phyloP scores from a whole-genome alignment of 2,329 filamentous ascomycete species.

The Fusarium sp. region DNA sequence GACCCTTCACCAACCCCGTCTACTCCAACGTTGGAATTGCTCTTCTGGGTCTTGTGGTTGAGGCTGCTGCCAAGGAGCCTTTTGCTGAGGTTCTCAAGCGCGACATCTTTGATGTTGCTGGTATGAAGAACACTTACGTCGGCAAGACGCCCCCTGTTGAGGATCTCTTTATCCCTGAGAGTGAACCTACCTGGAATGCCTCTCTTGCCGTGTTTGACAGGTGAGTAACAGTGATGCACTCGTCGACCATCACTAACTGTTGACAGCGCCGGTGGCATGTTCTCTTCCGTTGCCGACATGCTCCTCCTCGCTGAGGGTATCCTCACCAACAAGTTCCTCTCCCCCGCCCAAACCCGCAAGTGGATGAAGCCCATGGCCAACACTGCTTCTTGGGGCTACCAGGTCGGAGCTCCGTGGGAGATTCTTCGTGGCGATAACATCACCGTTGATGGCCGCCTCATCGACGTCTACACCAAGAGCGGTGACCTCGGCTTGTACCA shows the following conservation, averaged over 20 bases:
- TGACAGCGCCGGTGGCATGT: constrained; percentile 53
- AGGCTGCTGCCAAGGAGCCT: constrained; percentile 55
- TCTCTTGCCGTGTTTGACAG: constrained; percentile 50
- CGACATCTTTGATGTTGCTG: constrained; percentile 55
- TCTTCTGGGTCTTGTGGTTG: constrained; percentile 59
- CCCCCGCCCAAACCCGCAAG: constrained; percentile 52
- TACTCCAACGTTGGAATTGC: constrained; percentile 64
- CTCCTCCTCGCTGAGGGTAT: constrained; percentile 57
- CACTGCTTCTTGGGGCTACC: constrained; percentile 52
- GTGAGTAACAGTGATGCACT: constrained; percentile 41
- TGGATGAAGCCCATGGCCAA: constrained; percentile 59
- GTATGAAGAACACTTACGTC: constrained; percentile 56
- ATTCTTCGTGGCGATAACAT: constrained; percentile 55
- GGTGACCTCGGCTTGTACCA: constrained; percentile 59
- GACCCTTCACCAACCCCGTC: constrained; percentile 57
- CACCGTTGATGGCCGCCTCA: constrained; percentile 52
- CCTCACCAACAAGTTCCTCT: constrained; percentile 55
- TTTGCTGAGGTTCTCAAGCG: constrained; percentile 55
- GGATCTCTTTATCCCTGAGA: constrained; percentile 51
- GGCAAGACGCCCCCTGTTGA: constrained; percentile 46
- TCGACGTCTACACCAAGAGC: constrained; percentile 61
- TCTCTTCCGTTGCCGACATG: constrained; percentile 57
- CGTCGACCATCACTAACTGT: not conserved
- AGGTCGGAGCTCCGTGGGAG: constrained; percentile 61
- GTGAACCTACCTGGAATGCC: constrained; percentile 50